Percentiles rank a stretch among this genome's conserved stretches.
phyloP scores from a whole-genome alignment of 495 filamentous ascomycete species.

The Penicillium ochrochloron region DNA sequence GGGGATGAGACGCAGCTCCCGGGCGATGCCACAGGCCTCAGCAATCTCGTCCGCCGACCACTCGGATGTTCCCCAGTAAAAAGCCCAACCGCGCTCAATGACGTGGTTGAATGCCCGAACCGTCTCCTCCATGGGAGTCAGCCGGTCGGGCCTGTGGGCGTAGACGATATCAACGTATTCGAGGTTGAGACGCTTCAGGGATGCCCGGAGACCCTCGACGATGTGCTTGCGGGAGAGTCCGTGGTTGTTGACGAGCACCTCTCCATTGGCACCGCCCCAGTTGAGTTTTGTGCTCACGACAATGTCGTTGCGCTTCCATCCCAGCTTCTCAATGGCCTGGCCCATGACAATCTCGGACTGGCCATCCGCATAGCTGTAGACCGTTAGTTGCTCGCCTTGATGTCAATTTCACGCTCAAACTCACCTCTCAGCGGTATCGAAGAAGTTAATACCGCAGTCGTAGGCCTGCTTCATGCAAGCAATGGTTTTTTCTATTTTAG shows the following conservation, averaged over 20 bases:
- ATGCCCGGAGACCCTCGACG: neutral
- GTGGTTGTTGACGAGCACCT: conserved; percentile 5
- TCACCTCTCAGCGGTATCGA: conserved; percentile 10
- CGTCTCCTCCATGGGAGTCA: conserved; percentile 9
- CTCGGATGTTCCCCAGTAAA: conserved; percentile 10
- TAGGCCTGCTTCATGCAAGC: conserved; percentile 10
- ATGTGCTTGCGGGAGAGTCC: conserved; percentile 10
- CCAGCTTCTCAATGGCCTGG: conserved; percentile 5
- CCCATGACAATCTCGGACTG: conserved; percentile 8
- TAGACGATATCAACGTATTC: conserved; percentile 12
- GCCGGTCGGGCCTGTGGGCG: conserved; percentile 7
- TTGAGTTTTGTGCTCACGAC: conserved; percentile 7
- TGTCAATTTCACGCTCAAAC: neutral
- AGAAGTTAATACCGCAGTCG: conserved; percentile 9
- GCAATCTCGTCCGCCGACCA: conserved; percentile 8
- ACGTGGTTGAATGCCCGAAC: conserved; percentile 8
- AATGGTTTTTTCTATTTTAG: neutral
- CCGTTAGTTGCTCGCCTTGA: neutral
- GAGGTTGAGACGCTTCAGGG: conserved; percentile 2
- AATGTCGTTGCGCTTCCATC: conserved; percentile 7
- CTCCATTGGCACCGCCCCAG: conserved; percentile 3
- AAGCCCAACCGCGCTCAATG: conserved; percentile 6
- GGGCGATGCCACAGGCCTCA: conserved; percentile 8
- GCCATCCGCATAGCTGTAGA: neutral
- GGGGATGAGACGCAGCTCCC: neutral